phyloP scores from a whole-genome alignment of 192 early-diverging fungal species.

The Coemansia asiatica region DNA sequence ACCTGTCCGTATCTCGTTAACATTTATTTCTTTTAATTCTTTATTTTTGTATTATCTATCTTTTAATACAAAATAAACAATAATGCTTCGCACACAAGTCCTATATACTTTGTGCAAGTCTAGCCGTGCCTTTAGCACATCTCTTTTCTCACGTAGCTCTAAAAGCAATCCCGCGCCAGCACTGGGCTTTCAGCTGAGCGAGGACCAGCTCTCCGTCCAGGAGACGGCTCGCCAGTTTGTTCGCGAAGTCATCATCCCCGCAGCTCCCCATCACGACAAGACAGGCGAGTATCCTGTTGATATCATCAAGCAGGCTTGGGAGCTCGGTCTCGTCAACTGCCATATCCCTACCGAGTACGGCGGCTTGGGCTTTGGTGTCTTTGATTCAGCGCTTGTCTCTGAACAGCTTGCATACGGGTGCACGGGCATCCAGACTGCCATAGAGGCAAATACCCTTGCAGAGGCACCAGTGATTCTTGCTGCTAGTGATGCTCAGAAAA shows the following conservation, averaged over 20 bases:
- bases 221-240: constrained; percentile 89
- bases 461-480: constrained; percentile 88
- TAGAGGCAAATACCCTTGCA: constrained; percentile 94
- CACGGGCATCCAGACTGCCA: constrained; percentile 93
- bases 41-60: too few species aligned
- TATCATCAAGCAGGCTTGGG: constrained; percentile 87
- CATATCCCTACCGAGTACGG: constrained; percentile 86
- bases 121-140: constrained; percentile 41
- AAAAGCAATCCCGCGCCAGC: constrained; percentile 8
- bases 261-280: constrained; percentile 89
- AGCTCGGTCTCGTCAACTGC: constrained; percentile 87
- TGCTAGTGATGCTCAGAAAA: constrained; percentile 85
- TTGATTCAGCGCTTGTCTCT: constrained; percentile 82
- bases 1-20: not conserved
- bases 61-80: too few species aligned
- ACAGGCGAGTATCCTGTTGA: constrained; percentile 91
- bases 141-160: constrained; percentile 15
- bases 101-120: constrained; percentile 26
- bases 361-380: constrained; percentile 83
- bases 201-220: constrained; percentile 84
- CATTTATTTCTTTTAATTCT: not conserved
- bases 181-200: constrained; percentile 69
- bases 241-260: constrained; percentile 83
- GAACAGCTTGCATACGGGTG: constrained; percentile 95
- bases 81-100: constrained; percentile 46